Conservation (phyloP, 2,329 filamentous ascomycete genomes). For the Alternaria atra region DNA sequence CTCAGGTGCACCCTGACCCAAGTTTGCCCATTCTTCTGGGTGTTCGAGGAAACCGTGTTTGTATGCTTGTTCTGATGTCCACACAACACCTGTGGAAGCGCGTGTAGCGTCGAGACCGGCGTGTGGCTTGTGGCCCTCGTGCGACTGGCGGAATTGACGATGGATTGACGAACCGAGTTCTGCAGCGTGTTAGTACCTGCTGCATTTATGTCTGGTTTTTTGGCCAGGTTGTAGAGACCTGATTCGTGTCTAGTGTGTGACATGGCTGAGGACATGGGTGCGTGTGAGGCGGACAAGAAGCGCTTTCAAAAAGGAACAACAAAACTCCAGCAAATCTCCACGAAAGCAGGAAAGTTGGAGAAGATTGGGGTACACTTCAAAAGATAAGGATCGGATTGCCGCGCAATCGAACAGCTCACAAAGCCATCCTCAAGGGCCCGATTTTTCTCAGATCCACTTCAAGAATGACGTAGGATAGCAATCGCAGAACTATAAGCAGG, state of each 20-base stretch:
- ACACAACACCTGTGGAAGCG: slow-evolving; percentile 92
- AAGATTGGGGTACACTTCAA: neutral
- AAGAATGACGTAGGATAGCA: slow-evolving; percentile 19
- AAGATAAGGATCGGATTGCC: neutral
- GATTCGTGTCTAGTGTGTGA: slow-evolving; percentile 14
- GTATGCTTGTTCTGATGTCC: slow-evolving; percentile 86
- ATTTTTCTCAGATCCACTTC: slow-evolving; percentile 5
- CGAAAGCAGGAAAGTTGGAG: neutral
- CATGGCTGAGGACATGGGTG: neutral
- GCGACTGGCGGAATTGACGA: slow-evolving; percentile 85
- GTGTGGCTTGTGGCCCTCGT: slow-evolving; percentile 90
- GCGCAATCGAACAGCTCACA: neutral
- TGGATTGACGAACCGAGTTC: slow-evolving; percentile 86
- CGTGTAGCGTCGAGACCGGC: slow-evolving; percentile 88
- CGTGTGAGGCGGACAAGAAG: neutral
- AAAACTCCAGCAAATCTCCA: neutral
- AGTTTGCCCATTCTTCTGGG: slow-evolving; percentile 86
- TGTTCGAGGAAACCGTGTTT: slow-evolving; percentile 89
- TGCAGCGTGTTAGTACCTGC: slow-evolving; percentile 48
- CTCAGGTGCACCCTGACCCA: slow-evolving; percentile 93
- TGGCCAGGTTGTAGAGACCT: slow-evolving; percentile 6
- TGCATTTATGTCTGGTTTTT: neutral
- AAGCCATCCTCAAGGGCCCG: neutral
- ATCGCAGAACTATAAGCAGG: slow-evolving; percentile 1
- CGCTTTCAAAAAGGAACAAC: neutral